Conservation (phyloP, 768 basidiomycete species). For the Tricholoma furcatifolium region DNA sequence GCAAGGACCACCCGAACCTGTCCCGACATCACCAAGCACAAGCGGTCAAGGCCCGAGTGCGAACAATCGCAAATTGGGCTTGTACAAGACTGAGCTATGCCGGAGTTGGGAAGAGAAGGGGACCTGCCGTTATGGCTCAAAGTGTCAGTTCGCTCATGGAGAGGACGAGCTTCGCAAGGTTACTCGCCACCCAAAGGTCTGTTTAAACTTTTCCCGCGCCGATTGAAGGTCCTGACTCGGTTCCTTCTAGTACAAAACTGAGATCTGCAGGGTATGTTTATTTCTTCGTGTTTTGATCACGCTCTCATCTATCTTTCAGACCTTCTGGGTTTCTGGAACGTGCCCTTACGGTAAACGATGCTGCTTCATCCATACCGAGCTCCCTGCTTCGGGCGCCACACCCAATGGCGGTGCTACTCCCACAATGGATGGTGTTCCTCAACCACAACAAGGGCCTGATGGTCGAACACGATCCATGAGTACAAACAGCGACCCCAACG, state of each 20-base stretch:
- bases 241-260: conserved; percentile 73
- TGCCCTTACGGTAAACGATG: conserved; percentile 92
- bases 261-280: conserved; percentile 75
- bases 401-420: conserved; percentile 33
- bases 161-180: conserved; percentile 85
- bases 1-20: conserved; percentile 29
- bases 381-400: conserved; percentile 62
- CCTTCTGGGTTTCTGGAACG: conserved; percentile 92
- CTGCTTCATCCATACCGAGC: conserved; percentile 91
- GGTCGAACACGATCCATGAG: conserved; percentile 66
- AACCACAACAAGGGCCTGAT: conserved; percentile 43
- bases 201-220: conserved; percentile 16
- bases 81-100: conserved; percentile 91
- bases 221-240: conserved; percentile 14
- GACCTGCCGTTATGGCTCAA: conserved; percentile 78
- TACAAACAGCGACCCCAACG: conserved; percentile 80
- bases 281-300: conserved; percentile 12
- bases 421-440: conserved; percentile 43
- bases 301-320: conserved; percentile 40
- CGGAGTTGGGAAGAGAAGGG: conserved; percentile 94
- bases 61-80: conserved; percentile 85
- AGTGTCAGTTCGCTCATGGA: conserved; percentile 94
- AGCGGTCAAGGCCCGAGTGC: conserved; percentile 73
- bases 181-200: conserved; percentile 85
- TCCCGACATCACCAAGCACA: conserved; percentile 43